phyloP scores from a whole-genome alignment of 2,329 filamentous ascomycete species.

The Trichoderma sp. region DNA sequence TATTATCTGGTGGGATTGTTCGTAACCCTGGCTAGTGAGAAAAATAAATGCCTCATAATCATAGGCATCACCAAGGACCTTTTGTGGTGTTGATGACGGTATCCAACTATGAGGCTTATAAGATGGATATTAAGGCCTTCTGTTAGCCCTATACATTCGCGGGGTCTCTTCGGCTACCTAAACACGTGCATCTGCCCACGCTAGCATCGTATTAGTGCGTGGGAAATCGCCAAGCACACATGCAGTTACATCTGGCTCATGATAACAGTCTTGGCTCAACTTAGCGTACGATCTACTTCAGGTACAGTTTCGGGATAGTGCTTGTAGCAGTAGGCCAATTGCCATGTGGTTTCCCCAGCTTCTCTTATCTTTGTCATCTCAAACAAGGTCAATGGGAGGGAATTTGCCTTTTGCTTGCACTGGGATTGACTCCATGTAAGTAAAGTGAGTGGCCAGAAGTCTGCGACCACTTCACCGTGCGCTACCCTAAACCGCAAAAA shows the following conservation, averaged over 20 bases:
- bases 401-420: no score
- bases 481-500: no score
- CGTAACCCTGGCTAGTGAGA: background rate
- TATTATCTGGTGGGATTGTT: background rate
- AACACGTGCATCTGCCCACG: background rate
- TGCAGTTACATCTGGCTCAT: background rate
- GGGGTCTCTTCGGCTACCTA: background rate
- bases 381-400: no score
- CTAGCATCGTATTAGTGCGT: background rate
- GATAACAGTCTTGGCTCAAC: background rate
- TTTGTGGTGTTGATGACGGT: background rate
- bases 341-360: background rate
- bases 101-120: background rate
- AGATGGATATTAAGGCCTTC: background rate
- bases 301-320: background rate
- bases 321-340: background rate
- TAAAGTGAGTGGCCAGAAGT: no score
- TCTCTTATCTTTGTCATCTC: no score
- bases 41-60: slow-evolving; percentile 3
- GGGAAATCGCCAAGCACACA: background rate
- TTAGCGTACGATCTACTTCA: background rate
- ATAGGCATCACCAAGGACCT: background rate
- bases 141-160: background rate
- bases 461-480: no score
- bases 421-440: no score